Evolutionary conservation across 2,329 filamentous ascomycete species (phyloP), one percentile per base, ranked within the genome.

Genomic region (Xylaria sp.): DNA sequence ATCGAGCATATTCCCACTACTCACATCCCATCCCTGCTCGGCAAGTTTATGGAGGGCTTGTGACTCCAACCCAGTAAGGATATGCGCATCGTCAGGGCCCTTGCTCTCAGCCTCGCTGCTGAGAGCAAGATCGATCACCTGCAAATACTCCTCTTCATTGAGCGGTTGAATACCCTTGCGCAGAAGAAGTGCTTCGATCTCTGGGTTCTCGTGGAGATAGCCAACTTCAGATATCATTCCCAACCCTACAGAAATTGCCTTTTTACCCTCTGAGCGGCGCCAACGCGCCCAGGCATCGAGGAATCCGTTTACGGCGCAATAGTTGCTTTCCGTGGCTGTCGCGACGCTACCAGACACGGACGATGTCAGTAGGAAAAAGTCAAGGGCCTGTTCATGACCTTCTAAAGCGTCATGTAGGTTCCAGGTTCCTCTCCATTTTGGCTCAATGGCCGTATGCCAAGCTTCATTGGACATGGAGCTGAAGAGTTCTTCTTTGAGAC

Each of bases 161-260:
- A 77, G 64, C 7, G 70, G 56, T 2, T 73, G 70, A 12, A 75
- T 72, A 0, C 75, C 75, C 37, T 66, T 72, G 1, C 72, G 69
- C 0, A 72, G 58, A 0, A 76, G 50, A 3, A 72, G 46, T 0
- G 61, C 60, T 55, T 74, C 70, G 41, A 74, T 74, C 2, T 73
- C 68, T 0, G 71, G 72, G 55, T 79, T 77, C 10, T 80, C 77
- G 15, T 76, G 76, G 0, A 81, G 68, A 44, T 77, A 78, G 1
- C 78, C 78, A 13, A 78, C 74, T 13, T 80, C 81, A 0, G 76
- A 75, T 28, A 84, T 78, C 74, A 82, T 76, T 0, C 75, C 73
- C 1, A 78, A 56, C 0, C 74, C 75, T 0, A 79, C 4, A 0
- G 77, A 74, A 1, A 69, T 62, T 10, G 60, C 73, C 0, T 77